Conservation (phyloP, 768 basidiomycete species). For the Russula vinacea region DNA sequence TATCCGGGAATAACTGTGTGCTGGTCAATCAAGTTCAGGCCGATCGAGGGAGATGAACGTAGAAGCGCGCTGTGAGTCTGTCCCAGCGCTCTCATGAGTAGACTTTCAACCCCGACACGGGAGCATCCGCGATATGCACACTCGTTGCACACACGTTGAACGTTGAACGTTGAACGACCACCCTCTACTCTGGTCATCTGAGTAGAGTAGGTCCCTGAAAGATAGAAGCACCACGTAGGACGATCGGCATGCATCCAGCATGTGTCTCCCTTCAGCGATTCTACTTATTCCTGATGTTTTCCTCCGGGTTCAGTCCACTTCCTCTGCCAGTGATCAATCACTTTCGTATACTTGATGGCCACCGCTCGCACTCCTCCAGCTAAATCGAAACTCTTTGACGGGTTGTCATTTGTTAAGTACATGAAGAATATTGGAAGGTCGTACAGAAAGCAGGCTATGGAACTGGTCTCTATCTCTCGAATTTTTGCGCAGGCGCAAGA, state of each 20-base stretch:
- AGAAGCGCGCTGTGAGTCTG: not conserved
- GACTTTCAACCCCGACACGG: not conserved
- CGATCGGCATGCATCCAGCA: not conserved
- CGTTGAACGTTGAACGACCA: not conserved
- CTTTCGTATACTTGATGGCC: not conserved
- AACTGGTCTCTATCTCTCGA: slow-evolving; percentile 15
- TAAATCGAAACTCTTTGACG: not conserved
- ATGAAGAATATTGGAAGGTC: slow-evolving; percentile 16
- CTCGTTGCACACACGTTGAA: not conserved
- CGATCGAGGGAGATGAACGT: not conserved
- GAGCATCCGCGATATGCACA: not conserved
- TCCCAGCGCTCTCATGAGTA: no score
- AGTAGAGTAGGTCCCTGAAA: not conserved
- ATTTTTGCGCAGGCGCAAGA: not conserved
- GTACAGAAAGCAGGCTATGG: slow-evolving; percentile 10
- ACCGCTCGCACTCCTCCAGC: not conserved
- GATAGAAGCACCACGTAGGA: not conserved
- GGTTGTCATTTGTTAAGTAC: slow-evolving; percentile 12
- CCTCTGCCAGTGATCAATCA: not conserved
- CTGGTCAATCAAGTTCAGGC: not conserved
- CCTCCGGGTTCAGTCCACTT: not conserved
- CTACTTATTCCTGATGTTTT: not conserved
- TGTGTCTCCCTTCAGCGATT: not conserved
- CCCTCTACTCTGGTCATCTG: slow-evolving; percentile 1
- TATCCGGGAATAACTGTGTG: not conserved